Evolutionary conservation across 83 land plant genomes (phyloP), one percentile per base, ranked within the genome.

Genomic region (Thuja plicata): DNA sequence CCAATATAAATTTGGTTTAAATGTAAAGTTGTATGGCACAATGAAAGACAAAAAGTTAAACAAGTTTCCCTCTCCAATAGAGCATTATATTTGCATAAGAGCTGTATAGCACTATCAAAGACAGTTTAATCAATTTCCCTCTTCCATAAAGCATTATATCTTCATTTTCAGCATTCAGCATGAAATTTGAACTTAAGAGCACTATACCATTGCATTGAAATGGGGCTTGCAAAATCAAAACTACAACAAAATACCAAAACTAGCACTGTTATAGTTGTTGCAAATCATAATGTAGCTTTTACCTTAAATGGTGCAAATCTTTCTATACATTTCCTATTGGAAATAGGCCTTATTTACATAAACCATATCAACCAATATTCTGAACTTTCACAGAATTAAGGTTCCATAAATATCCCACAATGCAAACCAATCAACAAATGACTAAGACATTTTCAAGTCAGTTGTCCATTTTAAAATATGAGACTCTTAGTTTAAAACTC

Each of bases 381-480:
- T 30, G 52, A n/a, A 46, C n/a, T 83, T 30, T 24, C 85, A 48
- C 43, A 30, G 55, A 83, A 83, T 12, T 35, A 46, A 27, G 32
- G 85, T 83, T 30, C 57, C 57, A 83, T 50, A 48, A 83, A 83
- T 83, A 48, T 48, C n/a, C 34, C 32, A 45, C 85, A 83, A 45
- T 48, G 74, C 74, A 83, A 83, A 45, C 15, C 55, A 82, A 83
- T 45, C 10, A 83, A 83, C 85, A 46, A 83, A 83, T 83, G 52
- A 48, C 30, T 48, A 83, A 46, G 57, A 83, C 17, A n/a, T 15
- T 83, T 46, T 83, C 57, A 30, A 48, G n/a, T 83, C 85, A 30
- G 5, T 30, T 48, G 55, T 45, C 32, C 27, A 27, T 16, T 30
- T 83, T 43, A 21, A 7, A 38, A 27, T n/a, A 83, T 0, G 52